These are phyloP conservation scores for Panicum miliaceum DNA, from an alignment of 176 grass and related monocot genomes.

Conservation along the genomic window DNA sequence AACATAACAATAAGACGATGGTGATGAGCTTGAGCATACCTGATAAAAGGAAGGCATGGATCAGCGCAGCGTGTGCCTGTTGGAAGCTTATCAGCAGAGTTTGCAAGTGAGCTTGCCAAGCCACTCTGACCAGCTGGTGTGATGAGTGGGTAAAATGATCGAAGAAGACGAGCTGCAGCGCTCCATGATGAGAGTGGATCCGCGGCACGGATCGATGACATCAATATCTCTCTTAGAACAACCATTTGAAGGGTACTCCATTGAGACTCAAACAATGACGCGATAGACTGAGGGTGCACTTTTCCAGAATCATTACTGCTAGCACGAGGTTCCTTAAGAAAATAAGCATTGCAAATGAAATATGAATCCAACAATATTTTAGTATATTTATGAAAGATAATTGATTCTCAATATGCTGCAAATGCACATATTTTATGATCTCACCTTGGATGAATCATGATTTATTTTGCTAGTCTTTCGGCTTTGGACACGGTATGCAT, in stretches of 20 bases:
- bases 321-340: slow-evolving; percentile 55
- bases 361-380: slow-evolving; percentile 44
- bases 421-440: slow-evolving; percentile 9
- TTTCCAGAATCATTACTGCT: slow-evolving; percentile 64
- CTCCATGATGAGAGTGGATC: slow-evolving; percentile 96
- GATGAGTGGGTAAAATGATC: slow-evolving; percentile 98
- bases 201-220: slow-evolving; percentile 90
- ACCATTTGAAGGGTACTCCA: slow-evolving; percentile 99
- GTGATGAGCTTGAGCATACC: slow-evolving; percentile 46
- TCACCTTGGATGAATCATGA: slow-evolving; percentile 47
- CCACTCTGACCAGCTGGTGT: slow-evolving; percentile 97
- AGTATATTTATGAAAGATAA: slow-evolving; percentile 12
- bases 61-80: slow-evolving; percentile 93
- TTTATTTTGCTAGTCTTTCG: slow-evolving; percentile 59
- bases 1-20: slow-evolving; percentile 32
- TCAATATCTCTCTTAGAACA: slow-evolving; percentile 92
- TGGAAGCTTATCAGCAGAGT: slow-evolving; percentile 89
- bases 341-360: slow-evolving; percentile 30
- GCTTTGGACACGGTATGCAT: slow-evolving; percentile 96
- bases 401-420: slow-evolving; percentile 16
- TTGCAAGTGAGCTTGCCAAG: slow-evolving; percentile 88
- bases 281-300: slow-evolving; percentile 65
- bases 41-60: slow-evolving; percentile 98
- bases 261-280: slow-evolving; percentile 87
- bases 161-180: slow-evolving; percentile 90